Evolutionary conservation across 805 yeast species (phyloP), one percentile per base, ranked within the genome.

Genomic region (Kodamaea nitidulidarum): DNA sequence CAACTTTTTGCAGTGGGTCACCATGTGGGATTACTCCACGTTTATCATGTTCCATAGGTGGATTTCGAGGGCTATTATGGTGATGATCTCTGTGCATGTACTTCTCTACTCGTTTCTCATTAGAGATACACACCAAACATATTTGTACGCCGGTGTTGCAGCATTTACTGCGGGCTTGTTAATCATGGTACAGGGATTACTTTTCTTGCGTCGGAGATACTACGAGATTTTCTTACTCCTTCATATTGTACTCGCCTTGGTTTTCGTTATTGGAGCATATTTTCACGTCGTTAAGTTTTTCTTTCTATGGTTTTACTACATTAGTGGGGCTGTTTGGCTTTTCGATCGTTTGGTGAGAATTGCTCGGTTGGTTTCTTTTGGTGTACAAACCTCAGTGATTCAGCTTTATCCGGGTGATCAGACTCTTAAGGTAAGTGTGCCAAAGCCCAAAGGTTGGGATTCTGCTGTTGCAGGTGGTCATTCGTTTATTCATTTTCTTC

Each of bases 1-100:
- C 41, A 63, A 63, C 41, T 51, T 61, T 35, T 51, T 68, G 18
- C 72, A 65, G 47, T 56, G 61, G 59, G 32, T 65, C 16, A 65
- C 71, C 2, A 49, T 65, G 30, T 63, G 60, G 67, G 65, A 51
- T 40, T 67, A 47, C 40, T 60, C 80, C 0, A 67, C 81, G 15
- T 81, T 77, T 52, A 64, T 78, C 33, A 61, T 74, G 21, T 75
- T 71, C 49, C 87, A 81, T 53, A 68, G 81, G 37, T 80, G 82
- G 61, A 45, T 77, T 7, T 70, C 79, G 1, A 65, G 85, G 44
- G 56, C 70, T 9, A 52, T 65, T 25, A 36, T 68, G 2, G 58
- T 69, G 20, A 50, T 77, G 29, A 51, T 79, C 3, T 52, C 54
- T 12, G 44, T 76, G 5, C 86, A 80, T 43, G 63, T 34, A 2